Evolutionary conservation across 2,329 filamentous ascomycete genomes (phyloP), one percentile per base, ranked within the genome.

Genomic region (Colletotrichum brevisporum): DNA sequence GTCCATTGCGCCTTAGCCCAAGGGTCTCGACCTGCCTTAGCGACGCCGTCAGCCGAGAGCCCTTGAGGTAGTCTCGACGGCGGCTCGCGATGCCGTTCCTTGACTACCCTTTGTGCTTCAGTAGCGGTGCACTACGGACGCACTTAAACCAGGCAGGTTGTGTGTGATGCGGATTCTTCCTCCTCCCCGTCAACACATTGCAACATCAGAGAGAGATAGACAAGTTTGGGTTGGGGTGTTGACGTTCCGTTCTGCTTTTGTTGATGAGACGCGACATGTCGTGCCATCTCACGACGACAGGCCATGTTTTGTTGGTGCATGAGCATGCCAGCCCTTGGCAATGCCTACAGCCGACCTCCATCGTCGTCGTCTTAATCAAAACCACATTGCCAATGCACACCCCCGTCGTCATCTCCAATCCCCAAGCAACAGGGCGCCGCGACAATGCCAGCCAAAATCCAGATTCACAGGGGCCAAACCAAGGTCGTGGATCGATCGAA

Each of bases 401-500:
- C 31, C 21, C 43, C 24, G 24, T 45, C 54, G 59, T 64, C 65
- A 64, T 67, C 48, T 15, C 36, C 31, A 31, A 36, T 36, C 31
- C 31, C 9, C 31, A 36, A 36, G 9, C 10, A 2, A 10, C 31
- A 36, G 31, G 31, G 31, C 31, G 6, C 9, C 31, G 9, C 16
- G 24, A 47, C 8, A 48, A 58, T 5, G 24, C 26, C 36, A 24
- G 39, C 21, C 21, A 54, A 39, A 63, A 26, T 31, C 47, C 54
- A 58, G 65, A 68, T 59, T 47, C 18, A 1, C 41, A 58, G 31
- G 31, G 41, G n/a, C 16, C 50, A 43, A 26, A 21, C 31, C 61
- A 55, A 65, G 41, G 54, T 59, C 47, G n/a, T 26, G 48, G 65
- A 68, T 65, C 61, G 65, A 55, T 43, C 41, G 27, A 51, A 36